Evolutionary conservation across 225 moss, liverwort and hornwort genomes (phyloP), one percentile per base, ranked within the genome.

Genomic region (Physcomitrellopsis africana): DNA sequence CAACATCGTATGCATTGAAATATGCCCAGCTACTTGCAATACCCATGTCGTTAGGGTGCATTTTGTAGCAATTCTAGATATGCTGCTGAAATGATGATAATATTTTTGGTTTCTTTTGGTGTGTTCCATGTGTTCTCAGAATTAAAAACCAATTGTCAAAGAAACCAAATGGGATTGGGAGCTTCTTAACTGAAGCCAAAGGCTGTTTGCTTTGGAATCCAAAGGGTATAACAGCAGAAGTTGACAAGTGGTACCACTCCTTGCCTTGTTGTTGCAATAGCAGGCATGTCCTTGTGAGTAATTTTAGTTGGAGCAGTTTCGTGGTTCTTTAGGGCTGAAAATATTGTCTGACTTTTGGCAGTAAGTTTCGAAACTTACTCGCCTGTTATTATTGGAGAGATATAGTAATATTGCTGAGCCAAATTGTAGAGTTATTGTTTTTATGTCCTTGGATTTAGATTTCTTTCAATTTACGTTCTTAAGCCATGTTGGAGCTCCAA

Each of bases 171-270:
- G 79, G 60, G 83, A 87, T 20, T n/a, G n/a, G n/a, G n/a, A 90
- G 74, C 65, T 85, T 63, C 29, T 90, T 74, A 90, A 90, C 79
- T 83, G 18, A 76, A 85, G n/a, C 29, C 29, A 29, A 90, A 87
- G 73, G 87, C 90, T 45, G 65, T 90, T 52, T 90, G 90, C 83
- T 90, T 43, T 78, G 90, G 42, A 85, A 81, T 37, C 77, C 90
- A 1, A 90, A 90, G 67, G 90, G 87, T 8, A 77, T 90, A 24
- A 85, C 90, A 42, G 82, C 74, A 53, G 87, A 90, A n/a, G n/a
- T n/a, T 65, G 83, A 79, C 37, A 90, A 90, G 56, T 90, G 87
- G 24, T 90, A 90, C 42, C 81, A 85, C 45, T 85, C 90, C 87
- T 5, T n/a, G n/a, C n/a, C n/a, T n/a, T n/a, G n/a, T n/a, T n/a